Evolutionary conservation across 768 basidiomycete genomes (phyloP), one percentile per base, ranked within the genome.

Genomic region (Mycena haematopus): DNA sequence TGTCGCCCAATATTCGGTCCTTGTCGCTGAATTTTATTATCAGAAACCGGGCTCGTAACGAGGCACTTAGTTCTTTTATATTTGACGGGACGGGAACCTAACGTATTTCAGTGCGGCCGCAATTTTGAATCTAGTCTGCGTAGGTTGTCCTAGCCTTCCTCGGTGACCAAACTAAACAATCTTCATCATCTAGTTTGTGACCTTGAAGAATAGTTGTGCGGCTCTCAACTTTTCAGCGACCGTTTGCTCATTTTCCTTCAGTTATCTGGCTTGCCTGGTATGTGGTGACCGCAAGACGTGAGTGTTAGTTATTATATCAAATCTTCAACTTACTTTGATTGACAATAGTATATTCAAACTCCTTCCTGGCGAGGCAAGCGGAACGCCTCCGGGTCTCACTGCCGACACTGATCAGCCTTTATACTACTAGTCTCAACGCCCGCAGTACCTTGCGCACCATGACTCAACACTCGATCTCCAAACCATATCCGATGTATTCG

Each of bases 211-310:
- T n/a, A 65, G 50, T 46, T 62, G 60, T 65, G 47, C 13, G 17
- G 8, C 6, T 24, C n/a, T 6, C 25, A 29, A 10, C 1, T 14
- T 31, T 33, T 14, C 17, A n/a, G n/a, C 15, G 14, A 35, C n/a
- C 27, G 19, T 14, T 14, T 46, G 35, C 22, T 27, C 3, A 15
- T 24, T 22, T 24, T 44, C 27, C 19, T 22, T 21, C 11, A 64
- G 63, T 49, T 15, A 51, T 62, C 31, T 65, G 65, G 65, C 51
- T 65, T 22, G 60, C 65, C 36, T 66, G 65, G 60, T 66, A 62
- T 46, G 53, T 59, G 0, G 52, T 66, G 9, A 56, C 56, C 17
- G 56, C 65, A 8, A 24, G 65, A 45, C 47, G 64, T 65, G 36
- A 47, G 64, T 52, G 27, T 27, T 13, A 21, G 33, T 36, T 29